Conservation (phyloP, 164 flowering plant species). For the Brasenia schreberi region DNA sequence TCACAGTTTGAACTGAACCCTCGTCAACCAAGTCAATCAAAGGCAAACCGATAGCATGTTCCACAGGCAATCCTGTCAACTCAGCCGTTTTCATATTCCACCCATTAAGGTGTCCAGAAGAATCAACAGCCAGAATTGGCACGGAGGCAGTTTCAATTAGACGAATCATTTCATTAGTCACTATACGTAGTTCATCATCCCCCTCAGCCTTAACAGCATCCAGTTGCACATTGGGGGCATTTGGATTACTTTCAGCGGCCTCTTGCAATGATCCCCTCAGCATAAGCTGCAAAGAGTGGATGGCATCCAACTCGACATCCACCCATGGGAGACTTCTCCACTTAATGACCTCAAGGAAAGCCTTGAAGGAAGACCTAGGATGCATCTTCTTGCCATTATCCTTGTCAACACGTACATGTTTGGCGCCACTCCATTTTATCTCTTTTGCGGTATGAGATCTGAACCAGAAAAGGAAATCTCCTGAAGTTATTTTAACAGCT, state of each 20-base stretch:
- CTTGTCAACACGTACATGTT: slow-evolving; percentile 53
- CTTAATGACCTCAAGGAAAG: slow-evolving; percentile 77
- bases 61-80: slow-evolving; percentile 42
- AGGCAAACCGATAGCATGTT: slow-evolving; percentile 49
- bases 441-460: slow-evolving; percentile 67
- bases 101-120: slow-evolving; percentile 43
- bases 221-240: slow-evolving; percentile 31
- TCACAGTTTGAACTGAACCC: slow-evolving; percentile 39
- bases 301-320: slow-evolving; percentile 78
- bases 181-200: slow-evolving; percentile 36
- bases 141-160: slow-evolving; percentile 75
- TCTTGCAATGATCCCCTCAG: slow-evolving; percentile 53
- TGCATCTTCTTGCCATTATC: slow-evolving; percentile 71
- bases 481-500: slow-evolving; percentile 37
- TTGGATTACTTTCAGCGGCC: slow-evolving; percentile 24
- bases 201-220: slow-evolving; percentile 25
- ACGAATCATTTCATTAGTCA: slow-evolving; percentile 67
- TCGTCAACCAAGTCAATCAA: slow-evolving; percentile 34
- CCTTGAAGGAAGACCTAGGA: slow-evolving; percentile 81
- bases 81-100: slow-evolving; percentile 73
- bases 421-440: slow-evolving; percentile 82
- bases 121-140: slow-evolving; percentile 71
- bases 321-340: slow-evolving; percentile 71
- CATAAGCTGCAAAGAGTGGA: slow-evolving; percentile 81
- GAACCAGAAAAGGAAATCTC: slow-evolving; percentile 72